Base-by-base conservation (phyloP, 2,329 filamentous ascomycete species). In the Cyphellophora europaea region DNA sequence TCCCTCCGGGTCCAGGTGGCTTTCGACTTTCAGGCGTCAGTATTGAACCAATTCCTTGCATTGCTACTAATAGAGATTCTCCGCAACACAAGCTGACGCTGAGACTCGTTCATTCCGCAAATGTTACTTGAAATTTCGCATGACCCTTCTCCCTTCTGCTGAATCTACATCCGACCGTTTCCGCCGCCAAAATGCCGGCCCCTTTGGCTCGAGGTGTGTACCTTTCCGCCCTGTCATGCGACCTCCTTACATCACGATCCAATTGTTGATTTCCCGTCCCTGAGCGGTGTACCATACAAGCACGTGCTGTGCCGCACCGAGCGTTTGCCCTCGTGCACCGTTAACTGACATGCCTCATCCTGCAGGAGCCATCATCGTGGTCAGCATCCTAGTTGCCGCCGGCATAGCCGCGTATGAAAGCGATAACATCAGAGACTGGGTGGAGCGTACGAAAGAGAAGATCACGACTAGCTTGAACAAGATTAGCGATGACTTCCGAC, bases 331-430 rank as follows among this genome's bases (percentile, higher is more conserved):
- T 37, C n/a, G 8, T 25, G 21, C 38, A 35, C 49, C 50, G 32
- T 51, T 37, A 36, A 40, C 41, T 41, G 37, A 8, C 21, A n/a
- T n/a, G 8, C 21, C 21, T 8, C 21, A 8, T 8, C 8, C n/a
- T 12, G 27, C 43, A 79, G 75, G 74, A 51, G 66, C 78, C 44
- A 72, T 80, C 43, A 69, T 79, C 46, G 72, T 72, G 31, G 67
- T 76, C 43, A 71, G 71, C 28, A 65, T 79, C 27, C 61, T 79
- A 37, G 67, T 78, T 34, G 75, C 75, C 41, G 73, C 76, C 12
- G 71, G 74, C 10, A 66, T 78, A 33, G 75, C 75, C 34, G 67
- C 77, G 30, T 77, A 78, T 54, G 72, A 79, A 53, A 77, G 70
- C 27, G 75, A 75, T 1, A 69, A 78, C 50, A 65, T 79, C 39